Percentiles rank a stretch among this genome's conserved stretches.
These are phyloP conservation scores for Kickxella alabastrina DNA, from an alignment of 192 early-diverging fungal genomes.

Conservation along the genomic window DNA sequence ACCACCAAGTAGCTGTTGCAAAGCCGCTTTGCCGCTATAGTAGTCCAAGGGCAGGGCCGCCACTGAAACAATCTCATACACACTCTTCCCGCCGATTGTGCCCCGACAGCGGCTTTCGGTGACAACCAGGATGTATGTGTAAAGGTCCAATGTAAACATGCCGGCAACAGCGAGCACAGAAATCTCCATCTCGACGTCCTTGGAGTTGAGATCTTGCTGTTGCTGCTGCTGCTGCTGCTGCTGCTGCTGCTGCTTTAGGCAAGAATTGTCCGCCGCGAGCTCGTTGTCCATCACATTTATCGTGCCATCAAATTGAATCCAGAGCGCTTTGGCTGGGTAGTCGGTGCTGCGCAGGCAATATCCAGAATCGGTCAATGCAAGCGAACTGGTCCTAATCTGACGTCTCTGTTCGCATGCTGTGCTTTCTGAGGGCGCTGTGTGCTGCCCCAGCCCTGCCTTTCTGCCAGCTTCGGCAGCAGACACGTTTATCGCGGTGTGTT, in stretches of 20 bases:
- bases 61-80: constrained; percentile 25
- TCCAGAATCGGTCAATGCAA: constrained; percentile 20
- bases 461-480: too few relatives aligned
- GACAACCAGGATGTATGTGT: constrained; percentile 32
- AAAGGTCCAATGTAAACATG: constrained; percentile 26
- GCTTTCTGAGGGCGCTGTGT: too few relatives aligned
- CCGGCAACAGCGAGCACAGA: constrained; percentile 29
- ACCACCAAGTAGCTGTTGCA: constrained; percentile 9
- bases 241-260: not conserved
- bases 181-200: constrained; percentile 1
- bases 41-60: constrained; percentile 32
- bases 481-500: too few relatives aligned
- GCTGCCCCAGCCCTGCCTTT: too few relatives aligned
- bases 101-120: constrained; percentile 30
- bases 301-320: constrained; percentile 23
- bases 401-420: not conserved
- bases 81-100: constrained; percentile 13
- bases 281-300: not conserved
- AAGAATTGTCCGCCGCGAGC: not conserved
- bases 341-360: constrained; percentile 39
- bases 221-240: not conserved
- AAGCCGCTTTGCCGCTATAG: constrained; percentile 6
- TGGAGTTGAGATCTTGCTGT: not conserved
- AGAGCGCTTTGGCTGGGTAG: constrained; percentile 11
- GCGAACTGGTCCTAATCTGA: constrained; percentile 21